Conservation (phyloP, 257 asterid genomes). For the Asclepias syriaca region DNA sequence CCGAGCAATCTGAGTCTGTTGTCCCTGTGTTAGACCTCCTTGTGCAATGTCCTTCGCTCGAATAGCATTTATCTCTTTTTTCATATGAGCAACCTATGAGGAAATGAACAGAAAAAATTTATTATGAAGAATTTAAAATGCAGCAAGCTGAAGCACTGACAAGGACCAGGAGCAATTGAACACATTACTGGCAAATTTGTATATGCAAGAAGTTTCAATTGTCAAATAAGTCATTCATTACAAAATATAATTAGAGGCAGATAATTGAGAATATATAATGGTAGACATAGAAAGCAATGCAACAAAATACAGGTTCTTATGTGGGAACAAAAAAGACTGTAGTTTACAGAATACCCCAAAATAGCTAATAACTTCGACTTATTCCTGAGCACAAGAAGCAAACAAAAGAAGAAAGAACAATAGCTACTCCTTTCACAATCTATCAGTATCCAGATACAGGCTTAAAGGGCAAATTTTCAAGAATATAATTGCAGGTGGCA, state of each 20-base stretch:
- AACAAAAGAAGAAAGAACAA: neutral
- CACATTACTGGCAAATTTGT: neutral
- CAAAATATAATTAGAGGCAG: neutral
- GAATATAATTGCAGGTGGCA: neutral
- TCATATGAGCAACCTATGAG: slow-evolving; percentile 89
- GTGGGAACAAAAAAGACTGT: neutral
- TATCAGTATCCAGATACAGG: neutral
- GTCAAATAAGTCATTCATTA: neutral
- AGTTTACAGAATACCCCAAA: neutral
- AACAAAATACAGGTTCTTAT: slow-evolving; percentile 1
- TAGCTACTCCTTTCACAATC: neutral
- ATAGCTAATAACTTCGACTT: neutral
- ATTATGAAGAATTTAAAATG: neutral
- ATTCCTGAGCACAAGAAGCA: neutral
- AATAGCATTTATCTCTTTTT: slow-evolving; percentile 97
- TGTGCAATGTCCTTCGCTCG: slow-evolving; percentile 98
- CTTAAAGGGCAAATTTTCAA: neutral
- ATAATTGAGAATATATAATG: neutral
- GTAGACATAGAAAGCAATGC: neutral
- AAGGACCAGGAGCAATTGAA: neutral
- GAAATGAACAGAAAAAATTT: neutral
- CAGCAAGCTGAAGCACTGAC: neutral
- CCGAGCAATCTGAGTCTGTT: slow-evolving; percentile 99
- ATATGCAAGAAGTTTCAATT: neutral
- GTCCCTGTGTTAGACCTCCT: slow-evolving; percentile 99